Conservation (phyloP, 1,284 basidiomycete genomes). For the Meripilus lineatus region DNA sequence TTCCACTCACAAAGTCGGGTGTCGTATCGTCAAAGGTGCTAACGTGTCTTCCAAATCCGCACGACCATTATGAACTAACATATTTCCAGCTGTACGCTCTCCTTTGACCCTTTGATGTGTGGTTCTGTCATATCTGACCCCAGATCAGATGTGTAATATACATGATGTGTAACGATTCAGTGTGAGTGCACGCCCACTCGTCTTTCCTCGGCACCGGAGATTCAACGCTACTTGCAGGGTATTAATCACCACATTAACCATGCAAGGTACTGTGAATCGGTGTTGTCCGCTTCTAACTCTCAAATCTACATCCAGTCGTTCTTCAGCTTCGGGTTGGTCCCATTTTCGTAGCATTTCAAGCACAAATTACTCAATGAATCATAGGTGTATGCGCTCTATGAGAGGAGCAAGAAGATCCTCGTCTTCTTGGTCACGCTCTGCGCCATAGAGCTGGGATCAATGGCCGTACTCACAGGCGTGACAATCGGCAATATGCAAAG, state of each 20-base stretch:
- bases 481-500: slow-evolving; percentile 19
- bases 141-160: slow-evolving; percentile 16
- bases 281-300: background rate
- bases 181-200: slow-evolving; percentile 13
- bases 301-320: no score
- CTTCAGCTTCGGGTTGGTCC: background rate
- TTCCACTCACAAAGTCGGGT: slow-evolving; percentile 9
- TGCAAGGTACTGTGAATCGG: slow-evolving; percentile 21
- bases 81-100: background rate
- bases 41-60: no score
- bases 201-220: no score
- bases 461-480: slow-evolving; percentile 19
- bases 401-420: slow-evolving; percentile 15
- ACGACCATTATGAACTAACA: no score
- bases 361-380: background rate
- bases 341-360: background rate
- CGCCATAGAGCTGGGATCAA: slow-evolving; percentile 15
- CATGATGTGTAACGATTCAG: slow-evolving; percentile 17
- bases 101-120: no score
- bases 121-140: background rate
- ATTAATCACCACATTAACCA: slow-evolving; percentile 12
- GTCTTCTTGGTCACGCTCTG: slow-evolving; percentile 15
- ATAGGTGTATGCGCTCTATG: slow-evolving; percentile 25
- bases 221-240: no score
- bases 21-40: slow-evolving; percentile 11